Conservation (phyloP, 129 eudicot genomes). For the Rutidosis leptorrhynchoides region DNA sequence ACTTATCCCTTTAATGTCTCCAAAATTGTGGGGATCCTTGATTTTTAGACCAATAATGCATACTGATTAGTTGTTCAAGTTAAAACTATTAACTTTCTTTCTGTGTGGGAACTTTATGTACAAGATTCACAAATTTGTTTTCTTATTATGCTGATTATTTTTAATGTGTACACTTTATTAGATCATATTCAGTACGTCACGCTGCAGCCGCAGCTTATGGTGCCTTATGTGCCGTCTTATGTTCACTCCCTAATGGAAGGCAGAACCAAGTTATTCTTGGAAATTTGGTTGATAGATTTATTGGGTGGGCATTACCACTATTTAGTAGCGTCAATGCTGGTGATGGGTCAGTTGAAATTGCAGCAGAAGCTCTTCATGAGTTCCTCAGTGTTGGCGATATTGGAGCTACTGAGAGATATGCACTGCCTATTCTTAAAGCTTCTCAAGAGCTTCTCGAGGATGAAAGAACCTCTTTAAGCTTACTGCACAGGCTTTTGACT, state of each 20-base stretch:
- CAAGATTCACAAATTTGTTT: conserved; percentile 8
- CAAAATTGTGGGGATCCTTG: neutral
- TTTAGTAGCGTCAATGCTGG: conserved; percentile 47
- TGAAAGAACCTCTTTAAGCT: conserved; percentile 87
- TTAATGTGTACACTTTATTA: conserved; percentile 29
- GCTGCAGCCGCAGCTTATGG: conserved; percentile 94
- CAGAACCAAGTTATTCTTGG: conserved; percentile 76
- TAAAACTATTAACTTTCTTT: conserved; percentile 16
- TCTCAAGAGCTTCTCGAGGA: conserved; percentile 98
- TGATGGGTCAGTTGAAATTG: conserved; percentile 64
- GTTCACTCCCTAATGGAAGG: conserved; percentile 80
- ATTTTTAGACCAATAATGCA: conserved; percentile 9
- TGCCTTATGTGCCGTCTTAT: conserved; percentile 81
- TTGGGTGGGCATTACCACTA: conserved; percentile 84
- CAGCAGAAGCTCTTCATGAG: conserved; percentile 81
- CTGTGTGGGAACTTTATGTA: conserved; percentile 10
- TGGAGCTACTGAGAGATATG: conserved; percentile 81
- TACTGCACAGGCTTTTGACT: conserved; percentile 68
- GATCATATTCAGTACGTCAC: conserved; percentile 81
- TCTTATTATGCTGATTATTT: neutral
- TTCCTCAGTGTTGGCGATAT: conserved; percentile 84
- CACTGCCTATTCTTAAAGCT: conserved; percentile 87
- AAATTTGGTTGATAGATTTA: conserved; percentile 76
- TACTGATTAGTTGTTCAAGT: neutral
- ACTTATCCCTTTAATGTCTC: neutral